These are phyloP conservation scores for Candida maesae DNA, from an alignment of 805 yeast genomes.

Conservation along the genomic window DNA sequence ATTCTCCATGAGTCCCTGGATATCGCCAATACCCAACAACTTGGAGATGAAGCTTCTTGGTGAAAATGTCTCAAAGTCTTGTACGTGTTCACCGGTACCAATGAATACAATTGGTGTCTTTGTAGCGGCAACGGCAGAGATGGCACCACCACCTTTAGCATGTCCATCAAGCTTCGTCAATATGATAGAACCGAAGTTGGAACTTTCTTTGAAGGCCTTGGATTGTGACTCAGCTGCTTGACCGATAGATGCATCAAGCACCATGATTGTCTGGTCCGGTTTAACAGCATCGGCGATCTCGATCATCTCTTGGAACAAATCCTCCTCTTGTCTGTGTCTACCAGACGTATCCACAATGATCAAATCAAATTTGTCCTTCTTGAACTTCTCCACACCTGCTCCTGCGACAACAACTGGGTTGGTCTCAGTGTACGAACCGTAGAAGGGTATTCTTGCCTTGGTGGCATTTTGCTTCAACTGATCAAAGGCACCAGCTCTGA, in stretches of 20 bases:
- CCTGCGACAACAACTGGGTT: slow-evolving; percentile 91
- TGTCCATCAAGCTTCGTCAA: slow-evolving; percentile 98
- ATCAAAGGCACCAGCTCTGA: slow-evolving; percentile 99
- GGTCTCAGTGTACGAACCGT: slow-evolving; percentile 92
- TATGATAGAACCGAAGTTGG: slow-evolving; percentile 92
- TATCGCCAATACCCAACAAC: slow-evolving; percentile 91
- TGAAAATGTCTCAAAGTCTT: slow-evolving; percentile 86
- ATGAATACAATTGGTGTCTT: slow-evolving; percentile 92
- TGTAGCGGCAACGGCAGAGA: slow-evolving; percentile 97
- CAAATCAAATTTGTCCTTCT: slow-evolving; percentile 85
- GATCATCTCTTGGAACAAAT: slow-evolving; percentile 89
- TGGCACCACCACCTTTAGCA: slow-evolving; percentile 99
- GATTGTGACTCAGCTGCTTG: slow-evolving; percentile 98
- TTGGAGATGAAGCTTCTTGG: slow-evolving; percentile 90
- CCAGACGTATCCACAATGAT: slow-evolving; percentile 98
- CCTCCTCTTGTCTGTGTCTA: slow-evolving; percentile 93
- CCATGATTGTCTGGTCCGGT: slow-evolving; percentile 98
- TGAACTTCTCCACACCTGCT: slow-evolving; percentile 90
- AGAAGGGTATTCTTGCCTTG: slow-evolving; percentile 89
- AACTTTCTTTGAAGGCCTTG: slow-evolving; percentile 85
- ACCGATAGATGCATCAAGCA: slow-evolving; percentile 94
- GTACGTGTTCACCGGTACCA: slow-evolving; percentile 98
- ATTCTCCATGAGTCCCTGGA: slow-evolving; percentile 91
- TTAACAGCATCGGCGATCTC: slow-evolving; percentile 83
- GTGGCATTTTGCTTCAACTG: slow-evolving; percentile 97